A percentile compares a stretch with the other conserved stretches of the same genome.
Evolutionary conservation across 768 basidiomycete species (phyloP).

Genomic region (Tricholoma hemisulphureum): DNA sequence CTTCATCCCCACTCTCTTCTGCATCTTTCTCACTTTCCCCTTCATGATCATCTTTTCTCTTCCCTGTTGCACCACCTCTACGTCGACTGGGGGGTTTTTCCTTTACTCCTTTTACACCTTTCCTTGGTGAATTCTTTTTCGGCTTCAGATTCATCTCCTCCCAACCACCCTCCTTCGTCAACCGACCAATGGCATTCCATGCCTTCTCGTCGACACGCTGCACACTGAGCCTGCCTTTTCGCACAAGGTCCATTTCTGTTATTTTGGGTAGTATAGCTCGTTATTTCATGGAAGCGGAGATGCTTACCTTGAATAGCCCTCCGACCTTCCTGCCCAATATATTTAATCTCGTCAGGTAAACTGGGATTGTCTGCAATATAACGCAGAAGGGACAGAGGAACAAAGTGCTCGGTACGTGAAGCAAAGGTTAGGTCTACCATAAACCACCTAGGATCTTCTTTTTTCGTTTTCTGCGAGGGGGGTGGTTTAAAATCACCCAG

Average conservation of each 20-base stretch:
- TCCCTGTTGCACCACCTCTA: constrained; percentile 15
- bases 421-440: constrained; percentile 84
- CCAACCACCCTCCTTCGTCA: constrained; percentile 82
- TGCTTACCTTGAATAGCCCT: constrained; percentile 60
- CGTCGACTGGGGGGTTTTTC: constrained; percentile 2
- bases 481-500: not conserved
- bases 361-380: constrained; percentile 48
- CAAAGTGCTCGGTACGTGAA: constrained; percentile 64
- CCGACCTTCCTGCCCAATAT: constrained; percentile 62
- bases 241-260: constrained; percentile 75
- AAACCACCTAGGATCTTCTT: constrained; percentile 81
- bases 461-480: constrained; percentile 65
- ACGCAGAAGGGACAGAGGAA: constrained; percentile 75
- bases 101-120: constrained; percentile 16
- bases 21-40: constrained; percentile 17
- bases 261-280: constrained; percentile 1
- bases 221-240: constrained; percentile 81
- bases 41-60: constrained; percentile 14
- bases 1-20: constrained; percentile 9
- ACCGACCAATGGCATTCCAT: constrained; percentile 55
- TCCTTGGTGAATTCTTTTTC: constrained; percentile 27
- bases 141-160: constrained; percentile 46
- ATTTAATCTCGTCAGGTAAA: constrained; percentile 56
- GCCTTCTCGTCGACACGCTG: constrained; percentile 71
- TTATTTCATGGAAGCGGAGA: constrained; percentile 1